Percentiles rank a stretch among this genome's conserved stretches.
Evolutionary conservation across 1,139 yeast species (phyloP).

Genomic region (Zygosaccharomyces pseudobailii): DNA sequence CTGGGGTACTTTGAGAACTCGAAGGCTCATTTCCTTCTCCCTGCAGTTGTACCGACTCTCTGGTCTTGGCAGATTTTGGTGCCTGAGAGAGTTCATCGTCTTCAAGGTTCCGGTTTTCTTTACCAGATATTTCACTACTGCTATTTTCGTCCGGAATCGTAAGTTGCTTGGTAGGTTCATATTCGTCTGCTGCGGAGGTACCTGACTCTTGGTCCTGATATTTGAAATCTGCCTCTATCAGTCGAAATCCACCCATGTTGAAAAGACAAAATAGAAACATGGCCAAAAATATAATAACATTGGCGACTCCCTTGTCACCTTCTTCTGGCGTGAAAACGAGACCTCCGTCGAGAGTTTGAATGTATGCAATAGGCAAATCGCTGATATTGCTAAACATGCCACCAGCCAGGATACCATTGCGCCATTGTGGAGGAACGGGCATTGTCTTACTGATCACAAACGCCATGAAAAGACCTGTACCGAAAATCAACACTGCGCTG

Average conservation of each 20-base stretch:
- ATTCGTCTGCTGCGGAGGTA: conserved; percentile 8
- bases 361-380: conserved; percentile 87
- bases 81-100: background rate
- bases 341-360: conserved; percentile 73
- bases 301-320: conserved; percentile 79
- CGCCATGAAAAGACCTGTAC: conserved; percentile 31
- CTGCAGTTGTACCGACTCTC: background rate
- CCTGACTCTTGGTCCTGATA: conserved; percentile 32
- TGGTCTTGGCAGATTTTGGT: conserved; percentile 3
- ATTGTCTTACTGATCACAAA: conserved; percentile 32
- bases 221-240: conserved; percentile 66
- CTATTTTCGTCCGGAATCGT: conserved; percentile 3
- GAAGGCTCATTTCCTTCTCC: background rate
- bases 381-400: conserved; percentile 73
- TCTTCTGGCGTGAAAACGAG: conserved; percentile 53
- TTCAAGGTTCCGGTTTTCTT: background rate
- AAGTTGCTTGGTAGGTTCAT: conserved; percentile 5
- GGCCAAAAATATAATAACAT: conserved; percentile 73
- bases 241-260: conserved; percentile 68
- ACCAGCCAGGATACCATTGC: conserved; percentile 77
- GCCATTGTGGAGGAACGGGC: conserved; percentile 68
- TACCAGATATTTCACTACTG: conserved; percentile 3
- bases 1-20: background rate
- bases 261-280: conserved; percentile 68
- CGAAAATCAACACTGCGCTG: conserved; percentile 30